Base-by-base conservation (phyloP, 1,139 yeast species). In the Kluyveromyces sp. region DNA sequence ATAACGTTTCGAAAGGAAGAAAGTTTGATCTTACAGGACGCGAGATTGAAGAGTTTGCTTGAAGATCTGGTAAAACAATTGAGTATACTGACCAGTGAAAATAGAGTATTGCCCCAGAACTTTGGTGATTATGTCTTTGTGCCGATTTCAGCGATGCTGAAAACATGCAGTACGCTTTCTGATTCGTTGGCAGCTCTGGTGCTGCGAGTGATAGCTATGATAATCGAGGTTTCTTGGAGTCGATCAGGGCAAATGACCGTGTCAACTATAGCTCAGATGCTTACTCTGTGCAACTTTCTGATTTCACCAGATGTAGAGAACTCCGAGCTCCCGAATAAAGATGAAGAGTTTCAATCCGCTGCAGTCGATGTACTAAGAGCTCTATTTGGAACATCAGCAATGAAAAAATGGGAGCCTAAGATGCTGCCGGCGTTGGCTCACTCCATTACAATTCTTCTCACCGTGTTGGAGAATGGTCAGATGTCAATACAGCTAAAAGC, bases 51-150 rank as follows among this genome's bases (percentile, higher is more conserved):
- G 1, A 51, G 58, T 4, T 61, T 70, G 1, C 51, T 75, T 26
- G 56, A 55, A 35, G 59, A 55, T 2, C 49, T 71, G 7, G 62
- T 66, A 33, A 33, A 34, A 0, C 47, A 50, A 16, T 49, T 71
- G 22, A 42, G 44, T 3, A 38, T 48, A 11, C 39, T 50, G 8
- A 42, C 49, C 0, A 17, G 36, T 2, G 41, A 46, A 4, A 45
- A 47, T 12, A 51, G 49, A 1, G 30, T 41, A 0, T 41, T 68
- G 3, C 65, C 77, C 0, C 52, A 67, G 0, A 66, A 66, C 29
- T 57, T 80, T 17, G 84, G 82, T 0, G 85, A 80, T 51, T 79
- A 80, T 49, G 68, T 80, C 2, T 80, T 78, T 57, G 73, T 77
- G 22, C 87, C 88, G 0, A 51, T 81, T 1, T 70, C 78, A 1